Conservation (phyloP, 2,329 filamentous ascomycete genomes). For the Calonectria ilicicola region DNA sequence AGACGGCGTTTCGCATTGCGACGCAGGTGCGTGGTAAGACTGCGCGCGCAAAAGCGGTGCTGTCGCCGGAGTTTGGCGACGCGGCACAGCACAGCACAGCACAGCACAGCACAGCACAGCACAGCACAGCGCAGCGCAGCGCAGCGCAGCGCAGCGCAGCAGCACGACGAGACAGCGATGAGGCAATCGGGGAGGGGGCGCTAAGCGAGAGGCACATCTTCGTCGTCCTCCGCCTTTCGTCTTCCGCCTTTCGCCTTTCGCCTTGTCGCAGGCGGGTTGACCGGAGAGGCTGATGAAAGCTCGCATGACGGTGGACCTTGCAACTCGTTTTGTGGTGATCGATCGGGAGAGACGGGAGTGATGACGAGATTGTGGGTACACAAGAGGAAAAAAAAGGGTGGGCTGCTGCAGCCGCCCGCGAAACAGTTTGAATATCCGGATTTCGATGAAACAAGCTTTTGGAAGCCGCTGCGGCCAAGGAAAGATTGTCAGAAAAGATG, state of each 20-base stretch:
- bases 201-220: background rate
- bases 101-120: too few relatives aligned
- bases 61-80: background rate
- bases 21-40: background rate
- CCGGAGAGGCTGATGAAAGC: conserved; percentile 17
- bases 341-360: conserved; percentile 3
- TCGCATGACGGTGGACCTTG: conserved; percentile 5
- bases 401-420: background rate
- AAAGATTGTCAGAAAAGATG: background rate
- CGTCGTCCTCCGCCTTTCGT: too few relatives aligned
- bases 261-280: background rate
- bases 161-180: background rate
- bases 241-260: too few relatives aligned
- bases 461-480: conserved; percentile 1
- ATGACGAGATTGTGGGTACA: background rate
- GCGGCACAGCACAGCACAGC: too few relatives aligned
- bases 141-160: too few relatives aligned
- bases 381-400: too few relatives aligned
- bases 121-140: too few relatives aligned
- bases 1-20: background rate
- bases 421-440: background rate
- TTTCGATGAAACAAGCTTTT: background rate
- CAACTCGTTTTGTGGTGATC: background rate
- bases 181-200: background rate
- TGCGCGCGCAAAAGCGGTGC: background rate